Evolutionary conservation across 2,329 filamentous ascomycete species (phyloP).

Genomic region (Tetracladium maxilliforme): DNA sequence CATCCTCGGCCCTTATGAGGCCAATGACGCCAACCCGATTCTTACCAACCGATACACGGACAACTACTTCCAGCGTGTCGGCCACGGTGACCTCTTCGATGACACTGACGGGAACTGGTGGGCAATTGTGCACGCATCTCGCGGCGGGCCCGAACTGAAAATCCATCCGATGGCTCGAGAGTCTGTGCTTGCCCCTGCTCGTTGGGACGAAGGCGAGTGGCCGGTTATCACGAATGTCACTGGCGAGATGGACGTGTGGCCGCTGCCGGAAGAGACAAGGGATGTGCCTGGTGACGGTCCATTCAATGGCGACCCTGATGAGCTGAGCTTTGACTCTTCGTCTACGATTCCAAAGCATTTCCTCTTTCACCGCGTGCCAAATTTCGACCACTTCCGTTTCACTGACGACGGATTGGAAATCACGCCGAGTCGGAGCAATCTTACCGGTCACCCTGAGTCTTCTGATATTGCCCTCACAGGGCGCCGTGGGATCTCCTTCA

Average conservation of each 20-base stretch:
- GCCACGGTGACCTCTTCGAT: conserved; percentile 14
- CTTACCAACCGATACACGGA: conserved; percentile 27
- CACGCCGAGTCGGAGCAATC: too few relatives aligned
- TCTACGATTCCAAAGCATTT: too few relatives aligned
- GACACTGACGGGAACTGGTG: conserved; percentile 24
- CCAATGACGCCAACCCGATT: conserved; percentile 25
- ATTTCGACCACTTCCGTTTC: too few relatives aligned
- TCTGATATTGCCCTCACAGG: conserved; percentile 12
- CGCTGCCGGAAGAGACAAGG: conserved; percentile 18
- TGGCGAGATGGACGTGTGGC: conserved; percentile 9
- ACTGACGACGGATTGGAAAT: too few relatives aligned
- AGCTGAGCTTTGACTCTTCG: conserved; percentile 16
- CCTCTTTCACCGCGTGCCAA: too few relatives aligned
- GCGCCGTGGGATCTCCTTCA: conserved; percentile 29
- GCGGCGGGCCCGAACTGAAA: conserved; percentile 1
- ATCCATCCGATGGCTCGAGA: conserved; percentile 18
- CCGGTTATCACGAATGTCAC: conserved; percentile 21
- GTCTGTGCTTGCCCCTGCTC: conserved; percentile 24
- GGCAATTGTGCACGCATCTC: conserved; percentile 17
- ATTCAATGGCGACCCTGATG: conserved; percentile 25
- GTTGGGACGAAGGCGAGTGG: conserved; percentile 26
- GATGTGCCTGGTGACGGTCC: conserved; percentile 24
- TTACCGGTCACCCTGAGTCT: conserved; percentile 11
- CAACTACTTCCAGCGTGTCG: conserved; percentile 15
- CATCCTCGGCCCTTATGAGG: conserved; percentile 27